These are phyloP conservation scores for Zymoseptoria ardabiliae DNA, from an alignment of 2,329 filamentous ascomycete genomes.

Conservation along the genomic window DNA sequence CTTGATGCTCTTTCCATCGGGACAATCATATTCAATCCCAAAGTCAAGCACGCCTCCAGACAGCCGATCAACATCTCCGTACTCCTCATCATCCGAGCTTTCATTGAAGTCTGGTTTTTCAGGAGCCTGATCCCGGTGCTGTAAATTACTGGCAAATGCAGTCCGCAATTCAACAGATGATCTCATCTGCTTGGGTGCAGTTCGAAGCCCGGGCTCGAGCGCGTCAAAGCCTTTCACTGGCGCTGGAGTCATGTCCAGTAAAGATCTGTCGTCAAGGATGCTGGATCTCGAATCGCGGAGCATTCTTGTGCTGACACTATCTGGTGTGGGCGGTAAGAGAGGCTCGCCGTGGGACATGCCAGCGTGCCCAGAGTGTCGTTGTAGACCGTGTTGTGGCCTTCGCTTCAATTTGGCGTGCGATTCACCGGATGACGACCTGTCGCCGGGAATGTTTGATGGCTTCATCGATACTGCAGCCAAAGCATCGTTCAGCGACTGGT, in stretches of 20 bases:
- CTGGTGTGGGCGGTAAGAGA: constrained; percentile 29
- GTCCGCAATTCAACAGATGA: constrained; percentile 25
- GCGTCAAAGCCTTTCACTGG: constrained; percentile 16
- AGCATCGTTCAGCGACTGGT: constrained; percentile 19
- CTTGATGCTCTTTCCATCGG: constrained; percentile 28
- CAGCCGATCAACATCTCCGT: constrained; percentile 2
- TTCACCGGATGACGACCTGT: background rate
- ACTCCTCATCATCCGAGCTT: constrained; percentile 15
- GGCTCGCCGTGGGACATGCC: constrained; percentile 22
- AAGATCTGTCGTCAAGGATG: constrained; percentile 18
- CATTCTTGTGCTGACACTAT: constrained; percentile 28
- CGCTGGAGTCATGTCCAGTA: constrained; percentile 19
- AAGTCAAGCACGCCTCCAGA: constrained; percentile 17
- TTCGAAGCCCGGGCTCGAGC: constrained; percentile 17
- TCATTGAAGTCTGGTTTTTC: constrained; percentile 8
- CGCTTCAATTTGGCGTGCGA: constrained; percentile 2
- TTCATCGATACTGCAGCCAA: constrained; percentile 2
- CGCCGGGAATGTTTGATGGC: background rate
- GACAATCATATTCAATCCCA: constrained; percentile 23
- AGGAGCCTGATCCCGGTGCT: constrained; percentile 13
- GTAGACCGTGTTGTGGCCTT: constrained; percentile 6
- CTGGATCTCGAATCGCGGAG: constrained; percentile 27
- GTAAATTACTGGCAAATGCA: constrained; percentile 19
- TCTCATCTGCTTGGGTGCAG: constrained; percentile 24
- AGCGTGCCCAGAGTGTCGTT: constrained; percentile 12